Conservation (phyloP, 345 rosid genomes). For the Gossypium anomalum region DNA sequence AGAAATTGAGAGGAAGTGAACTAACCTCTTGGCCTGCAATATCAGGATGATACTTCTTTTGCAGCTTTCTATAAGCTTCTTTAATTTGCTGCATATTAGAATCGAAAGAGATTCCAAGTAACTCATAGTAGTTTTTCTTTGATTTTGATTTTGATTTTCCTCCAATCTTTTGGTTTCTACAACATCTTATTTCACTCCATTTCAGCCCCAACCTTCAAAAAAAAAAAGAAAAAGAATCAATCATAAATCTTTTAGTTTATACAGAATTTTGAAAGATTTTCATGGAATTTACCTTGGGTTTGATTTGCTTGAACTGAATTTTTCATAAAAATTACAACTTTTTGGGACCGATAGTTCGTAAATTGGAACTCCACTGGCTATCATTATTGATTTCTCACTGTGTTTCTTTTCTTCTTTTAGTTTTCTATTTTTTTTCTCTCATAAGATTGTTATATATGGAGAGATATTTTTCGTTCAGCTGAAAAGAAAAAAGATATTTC, state of each 20-base stretch:
- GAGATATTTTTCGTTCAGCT: background rate
- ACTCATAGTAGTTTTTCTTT: slow-evolving; percentile 44
- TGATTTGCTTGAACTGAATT: slow-evolving; percentile 13
- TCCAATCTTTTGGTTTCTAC: slow-evolving; percentile 12
- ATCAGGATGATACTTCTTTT: slow-evolving; percentile 62
- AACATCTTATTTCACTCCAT: slow-evolving; percentile 28
- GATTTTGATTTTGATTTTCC: slow-evolving; percentile 19
- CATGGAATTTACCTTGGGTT: slow-evolving; percentile 23
- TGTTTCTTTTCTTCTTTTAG: background rate
- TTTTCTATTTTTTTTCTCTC: background rate
- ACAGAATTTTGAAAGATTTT: background rate
- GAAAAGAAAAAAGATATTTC: background rate
- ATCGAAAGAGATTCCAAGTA: slow-evolving; percentile 47
- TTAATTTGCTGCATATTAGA: slow-evolving; percentile 40
- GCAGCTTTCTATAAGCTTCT: slow-evolving; percentile 59
- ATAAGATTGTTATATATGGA: background rate
- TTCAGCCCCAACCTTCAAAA: slow-evolving; percentile 25
- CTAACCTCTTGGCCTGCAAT: slow-evolving; percentile 54
- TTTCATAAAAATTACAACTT: slow-evolving; percentile 7
- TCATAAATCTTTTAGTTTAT: background rate
- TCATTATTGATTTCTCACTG: background rate
- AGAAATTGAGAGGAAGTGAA: background rate
- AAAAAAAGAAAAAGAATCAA: background rate
- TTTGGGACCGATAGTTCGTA: slow-evolving; percentile 20
- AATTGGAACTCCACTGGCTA: slow-evolving; percentile 7